Evolutionary conservation across 257 asterid genomes (phyloP).

Genomic region (Solanum acaule): DNA sequence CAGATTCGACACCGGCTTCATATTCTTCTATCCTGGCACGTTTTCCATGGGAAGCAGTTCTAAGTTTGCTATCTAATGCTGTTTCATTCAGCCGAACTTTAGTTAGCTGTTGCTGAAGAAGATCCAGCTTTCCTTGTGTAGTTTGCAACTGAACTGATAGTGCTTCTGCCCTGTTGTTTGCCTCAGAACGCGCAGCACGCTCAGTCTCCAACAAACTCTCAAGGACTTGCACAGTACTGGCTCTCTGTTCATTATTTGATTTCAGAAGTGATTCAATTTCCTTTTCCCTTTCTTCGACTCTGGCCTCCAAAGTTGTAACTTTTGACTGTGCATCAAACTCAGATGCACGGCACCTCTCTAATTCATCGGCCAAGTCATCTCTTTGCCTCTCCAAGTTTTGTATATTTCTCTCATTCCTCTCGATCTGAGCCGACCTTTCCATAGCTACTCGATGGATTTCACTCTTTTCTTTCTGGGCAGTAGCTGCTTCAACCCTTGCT

Average conservation of each 20-base stretch:
- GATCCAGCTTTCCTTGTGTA: constrained; percentile 69
- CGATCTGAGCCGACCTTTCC: constrained; percentile 80
- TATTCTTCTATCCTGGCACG: constrained; percentile 71
- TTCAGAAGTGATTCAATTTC: constrained; percentile 66
- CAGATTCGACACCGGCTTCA: constrained; percentile 70
- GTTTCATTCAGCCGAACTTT: constrained; percentile 56
- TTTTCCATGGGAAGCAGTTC: constrained; percentile 65
- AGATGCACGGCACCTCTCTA: constrained; percentile 42
- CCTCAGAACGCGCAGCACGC: constrained; percentile 80
- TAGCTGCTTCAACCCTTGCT: constrained; percentile 86
- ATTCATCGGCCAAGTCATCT: constrained; percentile 44
- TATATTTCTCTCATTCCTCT: constrained; percentile 62
- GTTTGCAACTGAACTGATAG: constrained; percentile 81
- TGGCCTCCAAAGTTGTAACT: constrained; percentile 52
- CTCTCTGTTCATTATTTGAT: constrained; percentile 67
- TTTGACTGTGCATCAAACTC: constrained; percentile 67
- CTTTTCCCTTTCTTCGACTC: constrained; percentile 66
- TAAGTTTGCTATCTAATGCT: constrained; percentile 43
- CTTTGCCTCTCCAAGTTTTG: constrained; percentile 68
- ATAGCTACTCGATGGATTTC: constrained; percentile 63
- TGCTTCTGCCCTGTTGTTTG: constrained; percentile 74
- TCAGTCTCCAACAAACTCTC: constrained; percentile 68
- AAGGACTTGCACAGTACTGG: constrained; percentile 62
- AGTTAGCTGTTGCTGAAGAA: constrained; percentile 67
- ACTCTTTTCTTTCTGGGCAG: constrained; percentile 71